Percentiles rank a stretch among this genome's conserved stretches.
These are phyloP conservation scores for Erysimum cheiri DNA, from an alignment of 441 rosid species.

Conservation along the genomic window DNA sequence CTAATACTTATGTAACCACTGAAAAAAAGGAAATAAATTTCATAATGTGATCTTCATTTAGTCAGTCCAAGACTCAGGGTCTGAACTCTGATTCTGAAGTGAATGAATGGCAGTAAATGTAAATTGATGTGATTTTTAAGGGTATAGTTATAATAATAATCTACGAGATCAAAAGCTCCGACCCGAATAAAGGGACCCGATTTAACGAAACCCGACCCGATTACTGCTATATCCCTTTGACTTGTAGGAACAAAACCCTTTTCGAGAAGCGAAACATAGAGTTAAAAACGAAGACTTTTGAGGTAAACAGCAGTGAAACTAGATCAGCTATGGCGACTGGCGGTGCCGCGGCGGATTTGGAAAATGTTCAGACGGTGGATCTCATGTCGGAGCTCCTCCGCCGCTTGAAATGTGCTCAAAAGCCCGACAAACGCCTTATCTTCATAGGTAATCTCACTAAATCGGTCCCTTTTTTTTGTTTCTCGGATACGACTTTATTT, in stretches of 20 bases:
- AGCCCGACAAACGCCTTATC: conserved; percentile 69
- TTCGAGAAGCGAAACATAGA: neutral
- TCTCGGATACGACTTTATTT: conserved; percentile 4
- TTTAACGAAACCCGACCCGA: conserved; percentile 29
- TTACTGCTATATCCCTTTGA: conserved; percentile 39
- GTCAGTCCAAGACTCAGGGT: neutral
- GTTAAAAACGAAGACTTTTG: conserved; percentile 29
- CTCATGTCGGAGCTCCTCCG: conserved; percentile 70
- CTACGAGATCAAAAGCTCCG: conserved; percentile 31
- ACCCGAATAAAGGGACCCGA: conserved; percentile 28
- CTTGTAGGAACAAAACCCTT: conserved; percentile 9
- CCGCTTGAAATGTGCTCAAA: conserved; percentile 62
- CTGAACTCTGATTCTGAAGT: neutral
- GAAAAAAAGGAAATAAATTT: conserved; percentile 3
- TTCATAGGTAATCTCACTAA: conserved; percentile 49
- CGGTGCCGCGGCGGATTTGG: conserved; percentile 43
- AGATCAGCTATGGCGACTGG: conserved; percentile 50
- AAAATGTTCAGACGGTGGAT: conserved; percentile 63
- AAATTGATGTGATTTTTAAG: neutral
- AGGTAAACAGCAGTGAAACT: conserved; percentile 20
- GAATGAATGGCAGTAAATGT: conserved; percentile 8
- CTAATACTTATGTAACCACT: conserved; percentile 23
- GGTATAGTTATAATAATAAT: neutral
- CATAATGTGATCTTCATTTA: neutral
- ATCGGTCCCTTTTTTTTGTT: neutral